phyloP scores from a whole-genome alignment of 345 rosid species.

The Euphorbia lathyris region DNA sequence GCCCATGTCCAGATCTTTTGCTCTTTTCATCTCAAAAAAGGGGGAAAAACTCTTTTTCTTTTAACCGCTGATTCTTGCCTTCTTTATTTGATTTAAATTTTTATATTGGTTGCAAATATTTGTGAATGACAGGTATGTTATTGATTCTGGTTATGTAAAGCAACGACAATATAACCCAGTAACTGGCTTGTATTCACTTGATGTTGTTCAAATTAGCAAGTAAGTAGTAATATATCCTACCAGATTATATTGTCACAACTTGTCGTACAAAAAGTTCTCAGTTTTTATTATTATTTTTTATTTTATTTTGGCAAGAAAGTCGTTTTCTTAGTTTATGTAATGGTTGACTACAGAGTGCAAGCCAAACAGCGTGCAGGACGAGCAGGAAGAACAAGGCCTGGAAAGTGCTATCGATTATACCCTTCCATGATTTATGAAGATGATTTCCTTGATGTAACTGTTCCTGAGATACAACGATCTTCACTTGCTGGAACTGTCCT shows the following conservation, averaged over 20 bases:
- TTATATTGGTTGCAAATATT: conserved; percentile 23
- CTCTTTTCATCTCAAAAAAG: neutral
- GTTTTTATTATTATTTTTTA: neutral
- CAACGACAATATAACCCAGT: conserved; percentile 92
- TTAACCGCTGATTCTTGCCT: neutral
- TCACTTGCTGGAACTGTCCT: conserved; percentile 96
- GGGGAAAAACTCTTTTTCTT: neutral
- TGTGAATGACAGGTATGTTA: conserved; percentile 66
- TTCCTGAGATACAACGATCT: conserved; percentile 95
- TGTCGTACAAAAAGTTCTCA: neutral
- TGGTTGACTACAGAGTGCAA: conserved; percentile 64
- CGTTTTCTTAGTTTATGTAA: conserved; percentile 6
- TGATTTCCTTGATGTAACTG: conserved; percentile 80
- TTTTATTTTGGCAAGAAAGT: neutral
- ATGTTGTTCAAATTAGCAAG: conserved; percentile 95
- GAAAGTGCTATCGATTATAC: conserved; percentile 90
- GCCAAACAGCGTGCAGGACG: conserved; percentile 98
- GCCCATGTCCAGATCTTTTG: neutral
- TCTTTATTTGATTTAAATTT: conserved; percentile 6
- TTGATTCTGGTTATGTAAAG: conserved; percentile 94
- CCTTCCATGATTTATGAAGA: conserved; percentile 70
- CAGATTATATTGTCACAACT: neutral
- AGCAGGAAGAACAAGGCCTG: conserved; percentile 97
- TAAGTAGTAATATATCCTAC: conserved; percentile 35
- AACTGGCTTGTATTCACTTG: conserved; percentile 96